These are phyloP conservation scores for Aspergillus saccharolyticus DNA, from an alignment of 495 filamentous ascomycete genomes.

Conservation along the genomic window DNA sequence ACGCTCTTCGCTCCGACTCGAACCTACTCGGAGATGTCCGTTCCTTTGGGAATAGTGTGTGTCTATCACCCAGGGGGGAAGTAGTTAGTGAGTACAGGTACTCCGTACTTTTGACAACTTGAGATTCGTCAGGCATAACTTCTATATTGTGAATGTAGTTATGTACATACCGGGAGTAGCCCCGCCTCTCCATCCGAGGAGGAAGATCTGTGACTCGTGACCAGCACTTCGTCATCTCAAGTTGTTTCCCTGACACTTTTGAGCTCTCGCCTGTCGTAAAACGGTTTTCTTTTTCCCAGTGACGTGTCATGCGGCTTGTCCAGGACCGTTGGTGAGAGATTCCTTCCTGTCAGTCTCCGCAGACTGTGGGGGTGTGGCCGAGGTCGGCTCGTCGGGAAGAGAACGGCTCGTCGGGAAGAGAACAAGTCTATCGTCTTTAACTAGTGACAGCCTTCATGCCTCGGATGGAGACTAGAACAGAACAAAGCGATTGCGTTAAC, in stretches of 20 bases:
- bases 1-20: background rate
- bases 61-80: too few relatives aligned
- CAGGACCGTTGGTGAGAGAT: too few relatives aligned
- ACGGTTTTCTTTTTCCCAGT: background rate
- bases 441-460: too few relatives aligned
- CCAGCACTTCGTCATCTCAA: background rate
- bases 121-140: too few relatives aligned
- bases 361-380: background rate
- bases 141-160: too few relatives aligned
- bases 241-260: background rate
- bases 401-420: background rate
- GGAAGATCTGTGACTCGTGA: background rate
- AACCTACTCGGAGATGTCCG: background rate
- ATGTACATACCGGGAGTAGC: too few relatives aligned
- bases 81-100: too few relatives aligned
- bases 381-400: background rate
- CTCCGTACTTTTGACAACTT: too few relatives aligned
- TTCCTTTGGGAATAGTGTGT: background rate
- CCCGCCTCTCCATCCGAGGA: too few relatives aligned
- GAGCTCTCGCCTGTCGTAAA: background rate
- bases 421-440: background rate
- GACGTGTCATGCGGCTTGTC: background rate
- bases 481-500: too few relatives aligned
- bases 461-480: too few relatives aligned
- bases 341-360: background rate